Percentiles rank a stretch among this genome's conserved stretches.
Conservation (phyloP, 2,329 filamentous ascomycete species). For the Colletotrichum incanum region DNA sequence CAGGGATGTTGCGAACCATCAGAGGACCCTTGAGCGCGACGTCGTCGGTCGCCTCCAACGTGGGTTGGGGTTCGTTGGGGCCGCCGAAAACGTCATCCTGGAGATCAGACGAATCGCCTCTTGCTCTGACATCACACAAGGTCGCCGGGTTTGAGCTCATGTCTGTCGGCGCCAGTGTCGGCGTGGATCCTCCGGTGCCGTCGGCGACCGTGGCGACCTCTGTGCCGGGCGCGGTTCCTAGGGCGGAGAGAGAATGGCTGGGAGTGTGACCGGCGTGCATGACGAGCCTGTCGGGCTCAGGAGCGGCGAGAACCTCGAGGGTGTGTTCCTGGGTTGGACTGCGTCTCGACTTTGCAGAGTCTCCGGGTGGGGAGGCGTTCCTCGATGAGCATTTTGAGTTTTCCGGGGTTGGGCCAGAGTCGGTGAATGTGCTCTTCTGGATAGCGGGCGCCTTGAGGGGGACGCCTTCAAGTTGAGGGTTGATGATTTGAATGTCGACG, state of each 20-base stretch:
- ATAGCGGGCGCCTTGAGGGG: slow-evolving; percentile 69
- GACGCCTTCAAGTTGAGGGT: slow-evolving; percentile 73
- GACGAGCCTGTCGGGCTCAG: slow-evolving; percentile 67
- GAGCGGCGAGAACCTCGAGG: slow-evolving; percentile 62
- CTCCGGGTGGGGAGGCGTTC: slow-evolving; percentile 49
- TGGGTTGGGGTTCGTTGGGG: slow-evolving; percentile 47
- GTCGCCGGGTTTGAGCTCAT: slow-evolving; percentile 38
- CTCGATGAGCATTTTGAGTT: slow-evolving; percentile 49
- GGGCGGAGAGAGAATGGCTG: slow-evolving; percentile 70
- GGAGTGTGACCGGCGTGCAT: slow-evolving; percentile 77
- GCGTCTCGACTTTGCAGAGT: slow-evolving; percentile 46
- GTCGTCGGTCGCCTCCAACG: slow-evolving; percentile 61
- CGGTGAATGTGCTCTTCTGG: slow-evolving; percentile 67
- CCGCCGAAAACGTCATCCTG: slow-evolving; percentile 30
- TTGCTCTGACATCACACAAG: slow-evolving; percentile 35
- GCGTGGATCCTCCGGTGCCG: slow-evolving; percentile 58
- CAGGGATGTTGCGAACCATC: slow-evolving; percentile 70
- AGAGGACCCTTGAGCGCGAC: slow-evolving; percentile 66
- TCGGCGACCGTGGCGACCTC: slow-evolving; percentile 56
- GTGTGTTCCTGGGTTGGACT: slow-evolving; percentile 59
- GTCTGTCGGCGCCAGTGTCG: slow-evolving; percentile 48
- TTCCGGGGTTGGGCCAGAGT: slow-evolving; percentile 50
- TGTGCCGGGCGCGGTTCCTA: slow-evolving; percentile 62
- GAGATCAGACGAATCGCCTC: slow-evolving; percentile 37
- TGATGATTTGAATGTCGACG: slow-evolving; percentile 72